A percentile compares a stretch with the other conserved stretches of the same genome.
phyloP scores from a whole-genome alignment of 495 filamentous ascomycete species.

The Aspergillus nanangensis region DNA sequence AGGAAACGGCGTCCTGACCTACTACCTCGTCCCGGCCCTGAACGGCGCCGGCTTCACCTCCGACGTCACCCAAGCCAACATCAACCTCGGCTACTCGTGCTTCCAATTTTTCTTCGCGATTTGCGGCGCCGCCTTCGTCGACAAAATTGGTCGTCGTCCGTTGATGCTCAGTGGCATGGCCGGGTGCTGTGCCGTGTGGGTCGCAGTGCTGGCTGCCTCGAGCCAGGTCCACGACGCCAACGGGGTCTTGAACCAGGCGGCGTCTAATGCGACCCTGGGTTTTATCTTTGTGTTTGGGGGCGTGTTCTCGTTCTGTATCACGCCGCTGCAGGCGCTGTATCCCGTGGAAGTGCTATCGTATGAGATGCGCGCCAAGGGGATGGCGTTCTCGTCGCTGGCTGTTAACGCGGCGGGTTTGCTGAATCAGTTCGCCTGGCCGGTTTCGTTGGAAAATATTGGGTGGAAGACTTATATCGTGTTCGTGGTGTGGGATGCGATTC shows the following conservation, averaged over 20 bases:
- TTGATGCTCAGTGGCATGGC: slow-evolving; percentile 5
- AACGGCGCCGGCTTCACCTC: slow-evolving; percentile 1
- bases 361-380: slow-evolving; percentile 58
- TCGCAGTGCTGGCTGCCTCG: slow-evolving; percentile 1
- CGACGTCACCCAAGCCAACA: not conserved
- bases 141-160: slow-evolving; percentile 1
- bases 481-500: slow-evolving; percentile 2
- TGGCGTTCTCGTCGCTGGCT: slow-evolving; percentile 32
- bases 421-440: slow-evolving; percentile 4
- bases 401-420: not conserved
- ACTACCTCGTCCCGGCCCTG: slow-evolving; percentile 2
- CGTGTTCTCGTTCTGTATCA: slow-evolving; percentile 7
- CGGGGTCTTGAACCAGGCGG: not conserved
- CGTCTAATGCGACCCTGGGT: not conserved
- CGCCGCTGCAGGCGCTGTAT: slow-evolving; percentile 60
- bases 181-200: slow-evolving; percentile 2
- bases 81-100: slow-evolving; percentile 2
- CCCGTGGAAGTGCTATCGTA: slow-evolving; percentile 56
- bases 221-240: not conserved
- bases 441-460: slow-evolving; percentile 1
- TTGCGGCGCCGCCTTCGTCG: slow-evolving; percentile 1
- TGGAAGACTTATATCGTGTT: slow-evolving; percentile 9
- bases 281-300: slow-evolving; percentile 6
- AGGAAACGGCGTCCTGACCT: slow-evolving; percentile 2
- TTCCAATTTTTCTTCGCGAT: slow-evolving; percentile 3